Evolutionary conservation across 1,139 yeast genomes (phyloP), one percentile per base, ranked within the genome.

Genomic region (Groenewaldozyma auringiensis): DNA sequence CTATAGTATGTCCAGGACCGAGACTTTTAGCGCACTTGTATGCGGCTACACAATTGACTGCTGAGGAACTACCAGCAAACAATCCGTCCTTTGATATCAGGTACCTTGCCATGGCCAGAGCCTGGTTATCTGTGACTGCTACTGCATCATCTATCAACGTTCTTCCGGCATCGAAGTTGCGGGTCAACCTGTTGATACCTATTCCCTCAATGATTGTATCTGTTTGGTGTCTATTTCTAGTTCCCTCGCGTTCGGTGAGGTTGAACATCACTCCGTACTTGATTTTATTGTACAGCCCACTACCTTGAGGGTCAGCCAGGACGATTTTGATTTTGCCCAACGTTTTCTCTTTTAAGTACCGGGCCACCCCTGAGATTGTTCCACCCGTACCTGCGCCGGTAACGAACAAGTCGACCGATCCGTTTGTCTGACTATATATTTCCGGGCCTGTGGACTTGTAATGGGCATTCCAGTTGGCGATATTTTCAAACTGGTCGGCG

Each of bases 401-500:
- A 40, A 92, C 79, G 63, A 92, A 88, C 37, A 74, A 81, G 62
- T 88, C 94, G 6, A 92, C 57, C 3, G 32, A 14, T 1, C 69
- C 55, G 2, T 73, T 68, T 68, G 82, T 74, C 62, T 92, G 97
- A 20, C 66, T 52, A 69, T 75, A 81, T 6, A 92, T 85, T 56
- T 85, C 98, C 0, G 97, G 97, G 0, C 95, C 98, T 0, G 98
- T 92, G 2, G 89, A 75, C 13, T 64, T 62, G 61, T 79, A 87
- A 64, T 92, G 98, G 3, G 83, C 74, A 49, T 75, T 69, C 97
- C 97, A 92, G 61, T 92, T 92, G 50, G 77, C 80, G 53, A 84
- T 94, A 60, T 87, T 92, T 61, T 92, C 98, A 66, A 92, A 92
- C 63, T 89, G 98, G 64, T 92, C 94, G 2, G 96, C 96, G 69